phyloP scores from a whole-genome alignment of 176 grass and related monocot species.

The Bothriochloa decipiens region DNA sequence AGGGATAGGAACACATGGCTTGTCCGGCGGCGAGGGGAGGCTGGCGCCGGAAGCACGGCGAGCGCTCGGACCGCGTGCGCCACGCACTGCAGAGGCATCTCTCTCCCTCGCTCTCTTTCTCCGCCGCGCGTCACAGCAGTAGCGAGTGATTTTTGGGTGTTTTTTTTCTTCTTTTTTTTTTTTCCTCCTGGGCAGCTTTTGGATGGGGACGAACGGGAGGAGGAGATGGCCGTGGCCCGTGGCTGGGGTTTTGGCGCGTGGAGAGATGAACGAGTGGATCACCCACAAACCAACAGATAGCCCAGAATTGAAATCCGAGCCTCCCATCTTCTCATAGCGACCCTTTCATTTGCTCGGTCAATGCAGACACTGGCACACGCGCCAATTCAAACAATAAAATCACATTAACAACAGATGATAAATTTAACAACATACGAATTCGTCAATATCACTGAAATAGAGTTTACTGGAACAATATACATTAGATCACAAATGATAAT shows the following conservation, averaged over 20 bases:
- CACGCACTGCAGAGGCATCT: constrained; percentile 53
- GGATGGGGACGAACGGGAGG: constrained; percentile 9
- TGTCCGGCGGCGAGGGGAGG: constrained; percentile 8
- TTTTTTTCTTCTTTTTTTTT: background rate
- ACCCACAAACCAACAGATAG: background rate
- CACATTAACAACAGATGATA: too few relatives aligned
- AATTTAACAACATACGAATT: too few relatives aligned
- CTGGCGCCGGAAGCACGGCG: constrained; percentile 30
- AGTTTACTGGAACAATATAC: too few relatives aligned
- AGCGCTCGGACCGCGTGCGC: constrained; percentile 41
- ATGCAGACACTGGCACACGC: too few relatives aligned
- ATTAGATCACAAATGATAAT: too few relatives aligned
- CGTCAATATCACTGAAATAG: too few relatives aligned
- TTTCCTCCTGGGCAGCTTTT: constrained; percentile 1
- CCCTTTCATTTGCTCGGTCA: too few relatives aligned
- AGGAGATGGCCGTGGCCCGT: constrained; percentile 8
- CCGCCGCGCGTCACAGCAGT: background rate
- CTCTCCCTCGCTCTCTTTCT: background rate
- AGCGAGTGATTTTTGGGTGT: background rate
- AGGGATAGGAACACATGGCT: background rate
- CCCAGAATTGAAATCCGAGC: background rate
- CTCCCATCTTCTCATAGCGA: too few relatives aligned
- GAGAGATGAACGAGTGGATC: constrained; percentile 32
- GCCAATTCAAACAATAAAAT: too few relatives aligned
- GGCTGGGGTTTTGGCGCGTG: constrained; percentile 51